Percentiles rank a stretch among this genome's conserved stretches.
phyloP scores from a whole-genome alignment of 768 basidiomycete genomes.

The Mycena metata region DNA sequence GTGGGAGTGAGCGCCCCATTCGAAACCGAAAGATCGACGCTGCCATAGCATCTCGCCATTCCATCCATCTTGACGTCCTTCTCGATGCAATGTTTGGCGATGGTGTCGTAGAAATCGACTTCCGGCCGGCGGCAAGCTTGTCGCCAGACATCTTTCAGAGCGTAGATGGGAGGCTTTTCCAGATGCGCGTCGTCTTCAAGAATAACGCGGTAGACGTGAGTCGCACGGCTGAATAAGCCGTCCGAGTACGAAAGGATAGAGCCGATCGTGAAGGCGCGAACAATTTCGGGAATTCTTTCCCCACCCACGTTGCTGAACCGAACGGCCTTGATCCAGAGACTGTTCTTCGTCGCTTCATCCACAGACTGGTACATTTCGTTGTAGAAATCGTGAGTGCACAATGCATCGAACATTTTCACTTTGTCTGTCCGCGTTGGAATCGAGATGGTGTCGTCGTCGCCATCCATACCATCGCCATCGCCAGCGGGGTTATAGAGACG shows the following conservation, averaged over 20 bases:
- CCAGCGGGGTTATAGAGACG: conserved; percentile 22
- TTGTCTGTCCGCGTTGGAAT: conserved; percentile 5
- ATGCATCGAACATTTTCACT: not conserved
- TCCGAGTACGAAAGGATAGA: not conserved
- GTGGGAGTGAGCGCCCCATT: not conserved
- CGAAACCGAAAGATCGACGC: conserved; percentile 19
- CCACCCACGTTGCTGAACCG: not conserved
- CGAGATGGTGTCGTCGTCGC: conserved; percentile 26
- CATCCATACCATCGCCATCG: not conserved
- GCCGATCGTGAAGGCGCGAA: not conserved
- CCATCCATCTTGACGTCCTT: not conserved
- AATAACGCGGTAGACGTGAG: conserved; percentile 26
- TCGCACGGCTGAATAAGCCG: conserved; percentile 32
- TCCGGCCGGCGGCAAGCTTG: conserved; percentile 23
- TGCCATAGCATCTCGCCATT: conserved; percentile 26
- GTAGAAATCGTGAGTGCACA: not conserved
- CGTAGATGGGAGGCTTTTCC: not conserved
- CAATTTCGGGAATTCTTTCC: not conserved
- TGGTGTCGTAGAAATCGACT: conserved; percentile 27
- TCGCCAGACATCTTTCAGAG: conserved; percentile 29
- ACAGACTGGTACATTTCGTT: not conserved
- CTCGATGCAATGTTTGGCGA: conserved; percentile 7
- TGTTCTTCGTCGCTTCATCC: not conserved
- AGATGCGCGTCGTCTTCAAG: conserved; percentile 19
- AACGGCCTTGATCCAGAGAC: conserved; percentile 23